Percentiles rank a stretch among this genome's conserved stretches.
Conservation (phyloP, 495 filamentous ascomycete species). For the Lasiosphaeria hispida region DNA sequence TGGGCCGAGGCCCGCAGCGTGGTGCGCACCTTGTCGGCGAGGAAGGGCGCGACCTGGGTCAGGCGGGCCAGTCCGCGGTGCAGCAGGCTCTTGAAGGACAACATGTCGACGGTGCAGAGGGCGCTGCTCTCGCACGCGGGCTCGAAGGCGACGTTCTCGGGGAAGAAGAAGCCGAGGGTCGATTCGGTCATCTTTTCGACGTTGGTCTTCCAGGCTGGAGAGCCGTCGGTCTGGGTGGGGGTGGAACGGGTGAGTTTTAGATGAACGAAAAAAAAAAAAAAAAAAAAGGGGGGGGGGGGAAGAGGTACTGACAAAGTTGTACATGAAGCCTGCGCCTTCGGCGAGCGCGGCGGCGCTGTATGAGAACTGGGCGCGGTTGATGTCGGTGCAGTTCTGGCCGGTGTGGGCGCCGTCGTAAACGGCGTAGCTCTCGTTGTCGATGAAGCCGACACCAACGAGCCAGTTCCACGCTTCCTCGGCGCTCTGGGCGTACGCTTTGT, state of each 20-base stretch:
- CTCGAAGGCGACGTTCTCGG: constrained; percentile 6
- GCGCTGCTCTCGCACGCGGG: background rate
- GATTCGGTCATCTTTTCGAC: background rate
- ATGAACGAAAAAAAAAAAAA: background rate
- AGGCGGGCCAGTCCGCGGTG: constrained; percentile 69
- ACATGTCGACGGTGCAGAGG: constrained; percentile 67
- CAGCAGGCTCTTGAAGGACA: constrained; percentile 76
- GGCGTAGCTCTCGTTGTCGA: constrained; percentile 50
- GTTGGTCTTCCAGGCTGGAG: background rate
- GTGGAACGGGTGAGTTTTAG: background rate
- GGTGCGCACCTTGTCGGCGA: constrained; percentile 54
- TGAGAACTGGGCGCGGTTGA: constrained; percentile 61
- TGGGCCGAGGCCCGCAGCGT: constrained; percentile 58
- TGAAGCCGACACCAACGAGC: constrained; percentile 60
- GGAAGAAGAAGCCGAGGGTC: constrained; percentile 5
- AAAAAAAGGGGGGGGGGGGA: background rate
- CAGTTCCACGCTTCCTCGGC: constrained; percentile 72
- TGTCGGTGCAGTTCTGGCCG: constrained; percentile 53
- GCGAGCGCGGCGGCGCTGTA: constrained; percentile 69
- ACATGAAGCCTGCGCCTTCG: constrained; percentile 71
- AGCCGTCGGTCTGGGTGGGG: background rate
- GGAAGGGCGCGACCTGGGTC: constrained; percentile 66
- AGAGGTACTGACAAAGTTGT: constrained; percentile 53
- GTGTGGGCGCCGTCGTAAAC: constrained; percentile 70
- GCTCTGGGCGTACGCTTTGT: constrained; percentile 73